Evolutionary conservation across 139 green algal species (phyloP).

Genomic region (Asterochloris erici): DNA sequence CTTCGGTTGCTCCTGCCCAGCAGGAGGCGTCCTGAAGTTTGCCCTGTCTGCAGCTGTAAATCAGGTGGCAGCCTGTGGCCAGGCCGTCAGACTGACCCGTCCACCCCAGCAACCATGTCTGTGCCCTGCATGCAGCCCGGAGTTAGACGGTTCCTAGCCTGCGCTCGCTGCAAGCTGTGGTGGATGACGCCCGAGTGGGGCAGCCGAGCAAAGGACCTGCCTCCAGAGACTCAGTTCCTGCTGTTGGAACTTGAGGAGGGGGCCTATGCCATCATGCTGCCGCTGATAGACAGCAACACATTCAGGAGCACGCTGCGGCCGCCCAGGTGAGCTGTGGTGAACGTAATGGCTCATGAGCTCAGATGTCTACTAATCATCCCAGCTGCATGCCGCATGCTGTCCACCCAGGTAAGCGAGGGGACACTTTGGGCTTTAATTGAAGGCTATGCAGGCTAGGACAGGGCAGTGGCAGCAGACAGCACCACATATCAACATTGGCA

Average conservation of each 20-base stretch:
- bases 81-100: no score
- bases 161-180: slow-evolving; percentile 65
- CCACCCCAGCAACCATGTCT: no score
- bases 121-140: slow-evolving; percentile 10
- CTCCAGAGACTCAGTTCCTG: slow-evolving; percentile 92
- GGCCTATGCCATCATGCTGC: slow-evolving; percentile 73
- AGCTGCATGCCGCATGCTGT: not conserved
- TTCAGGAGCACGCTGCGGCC: slow-evolving; percentile 74
- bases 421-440: no score
- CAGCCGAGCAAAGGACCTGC: slow-evolving; percentile 52
- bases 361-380: not conserved
- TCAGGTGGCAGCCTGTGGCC: no score
- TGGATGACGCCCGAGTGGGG: slow-evolving; percentile 94
- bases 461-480: no score
- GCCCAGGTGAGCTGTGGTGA: slow-evolving; percentile 25
- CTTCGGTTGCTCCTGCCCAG: no score
- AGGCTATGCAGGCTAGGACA: no score
- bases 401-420: no score
- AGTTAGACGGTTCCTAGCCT: slow-evolving; percentile 26
- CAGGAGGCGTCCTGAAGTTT: no score
- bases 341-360: no score
- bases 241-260: slow-evolving; percentile 69
- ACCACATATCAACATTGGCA: no score
- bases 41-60: no score
- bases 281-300: slow-evolving; percentile 68